Percentiles rank a stretch among this genome's conserved stretches.
phyloP scores from a whole-genome alignment of 495 filamentous ascomycete species.

The Delitschia confertaspora region DNA sequence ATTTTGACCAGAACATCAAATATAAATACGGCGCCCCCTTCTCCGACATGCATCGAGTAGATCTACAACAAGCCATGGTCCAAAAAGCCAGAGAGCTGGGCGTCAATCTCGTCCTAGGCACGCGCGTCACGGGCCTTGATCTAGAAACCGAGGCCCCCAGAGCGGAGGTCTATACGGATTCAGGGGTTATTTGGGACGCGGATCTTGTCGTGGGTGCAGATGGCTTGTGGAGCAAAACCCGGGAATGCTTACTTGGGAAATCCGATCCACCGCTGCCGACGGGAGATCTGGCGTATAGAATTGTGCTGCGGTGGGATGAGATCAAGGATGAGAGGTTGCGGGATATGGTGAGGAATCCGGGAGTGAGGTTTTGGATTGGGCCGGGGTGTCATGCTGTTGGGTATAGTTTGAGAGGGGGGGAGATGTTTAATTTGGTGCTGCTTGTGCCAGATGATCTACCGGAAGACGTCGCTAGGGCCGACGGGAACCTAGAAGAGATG shows the following conservation, averaged over 20 bases:
- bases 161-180: too few relatives aligned
- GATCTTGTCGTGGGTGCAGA: constrained; percentile 34
- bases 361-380: constrained; percentile 65
- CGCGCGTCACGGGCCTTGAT: constrained; percentile 36
- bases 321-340: constrained; percentile 44
- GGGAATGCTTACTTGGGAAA: constrained; percentile 26
- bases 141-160: background rate
- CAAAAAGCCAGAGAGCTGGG: constrained; percentile 46
- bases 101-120: constrained; percentile 41
- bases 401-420: constrained; percentile 53
- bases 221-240: constrained; percentile 34
- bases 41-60: constrained; percentile 52
- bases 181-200: constrained; percentile 14
- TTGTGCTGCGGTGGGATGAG: constrained; percentile 49
- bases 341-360: constrained; percentile 42
- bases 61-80: constrained; percentile 47
- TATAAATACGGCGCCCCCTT: constrained; percentile 43
- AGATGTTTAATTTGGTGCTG: constrained; percentile 60
- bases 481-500: constrained; percentile 60
- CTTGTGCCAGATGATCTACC: constrained; percentile 63
- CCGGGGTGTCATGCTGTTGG: constrained; percentile 55
- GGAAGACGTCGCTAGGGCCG: constrained; percentile 43
- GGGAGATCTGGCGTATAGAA: constrained; percentile 59
- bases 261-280: constrained; percentile 41
- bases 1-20: constrained; percentile 3